Evolutionary conservation across 441 rosid genomes (phyloP).

Genomic region (Populus trichocarpa): DNA sequence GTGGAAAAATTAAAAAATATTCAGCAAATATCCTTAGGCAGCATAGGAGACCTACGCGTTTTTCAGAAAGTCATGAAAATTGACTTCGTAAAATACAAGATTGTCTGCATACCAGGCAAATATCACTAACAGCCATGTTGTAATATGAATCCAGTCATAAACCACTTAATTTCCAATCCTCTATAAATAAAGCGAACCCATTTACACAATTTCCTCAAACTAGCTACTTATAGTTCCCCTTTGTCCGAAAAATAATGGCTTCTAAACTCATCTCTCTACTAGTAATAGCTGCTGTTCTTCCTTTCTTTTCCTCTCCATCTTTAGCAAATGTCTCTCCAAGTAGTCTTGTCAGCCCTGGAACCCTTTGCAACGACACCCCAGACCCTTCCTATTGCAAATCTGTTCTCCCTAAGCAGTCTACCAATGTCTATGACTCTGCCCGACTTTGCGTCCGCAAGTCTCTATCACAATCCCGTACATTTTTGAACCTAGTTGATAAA

Average conservation of each 20-base stretch:
- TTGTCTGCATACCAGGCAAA: neutral
- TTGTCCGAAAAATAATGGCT: slow-evolving; percentile 23
- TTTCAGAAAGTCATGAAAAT: slow-evolving; percentile 1
- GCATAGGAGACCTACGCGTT: slow-evolving; percentile 23
- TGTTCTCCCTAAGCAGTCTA: slow-evolving; percentile 43
- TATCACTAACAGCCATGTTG: neutral
- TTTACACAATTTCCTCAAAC: neutral
- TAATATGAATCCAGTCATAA: neutral
- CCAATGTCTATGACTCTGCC: slow-evolving; percentile 44
- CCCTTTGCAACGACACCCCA: slow-evolving; percentile 57
- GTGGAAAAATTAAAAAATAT: neutral
- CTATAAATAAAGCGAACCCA: slow-evolving; percentile 18
- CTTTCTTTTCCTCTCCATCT: slow-evolving; percentile 24
- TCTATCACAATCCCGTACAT: slow-evolving; percentile 53
- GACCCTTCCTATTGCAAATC: slow-evolving; percentile 74
- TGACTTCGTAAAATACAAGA: slow-evolving; percentile 20
- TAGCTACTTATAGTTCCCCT: neutral
- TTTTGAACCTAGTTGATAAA: slow-evolving; percentile 43
- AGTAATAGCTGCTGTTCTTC: slow-evolving; percentile 9
- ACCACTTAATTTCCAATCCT: neutral
- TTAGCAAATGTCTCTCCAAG: slow-evolving; percentile 20
- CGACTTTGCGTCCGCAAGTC: slow-evolving; percentile 58
- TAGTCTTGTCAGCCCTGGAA: slow-evolving; percentile 25
- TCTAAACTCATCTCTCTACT: slow-evolving; percentile 6
- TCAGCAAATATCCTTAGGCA: neutral